phyloP scores from a whole-genome alignment of 1,284 basidiomycete genomes.

The Leccinum olivaceoglutinosum region DNA sequence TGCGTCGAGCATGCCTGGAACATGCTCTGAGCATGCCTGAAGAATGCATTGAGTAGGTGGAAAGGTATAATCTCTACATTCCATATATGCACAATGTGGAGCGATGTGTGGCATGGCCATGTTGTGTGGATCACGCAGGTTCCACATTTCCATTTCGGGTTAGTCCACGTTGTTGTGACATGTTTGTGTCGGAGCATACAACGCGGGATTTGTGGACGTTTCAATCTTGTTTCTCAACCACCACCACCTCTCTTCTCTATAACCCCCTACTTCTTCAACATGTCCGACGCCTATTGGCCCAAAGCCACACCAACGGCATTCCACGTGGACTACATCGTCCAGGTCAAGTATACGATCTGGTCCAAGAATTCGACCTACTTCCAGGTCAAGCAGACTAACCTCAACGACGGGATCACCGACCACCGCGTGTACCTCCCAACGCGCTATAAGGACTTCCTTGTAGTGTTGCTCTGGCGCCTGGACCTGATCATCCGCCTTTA shows the following conservation, averaged over 20 bases:
- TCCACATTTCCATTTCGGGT: too few species aligned
- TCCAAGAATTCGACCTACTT: not conserved
- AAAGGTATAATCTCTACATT: too few species aligned
- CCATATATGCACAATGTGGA: too few species aligned
- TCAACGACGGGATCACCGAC: not conserved
- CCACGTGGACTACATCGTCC: not conserved
- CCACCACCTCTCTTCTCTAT: not conserved
- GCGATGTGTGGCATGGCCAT: too few species aligned
- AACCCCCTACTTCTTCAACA: not conserved
- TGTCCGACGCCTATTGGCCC: not conserved
- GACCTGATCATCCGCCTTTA: not conserved
- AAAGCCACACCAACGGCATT: not conserved
- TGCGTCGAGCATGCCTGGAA: too few species aligned
- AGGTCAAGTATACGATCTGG: not conserved
- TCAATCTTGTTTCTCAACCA: not conserved
- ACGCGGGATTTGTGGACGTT: not conserved
- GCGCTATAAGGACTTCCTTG: not conserved
- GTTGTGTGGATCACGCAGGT: too few species aligned
- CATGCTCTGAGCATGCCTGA: too few species aligned
- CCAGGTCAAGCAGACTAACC: not conserved
- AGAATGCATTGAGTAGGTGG: too few species aligned
- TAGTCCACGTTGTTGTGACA: not conserved
- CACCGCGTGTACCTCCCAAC: not conserved
- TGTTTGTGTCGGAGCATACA: not conserved
- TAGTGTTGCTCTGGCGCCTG: not conserved